Evolutionary conservation across 2,329 filamentous ascomycete genomes (phyloP).

Genomic region (Monosporascus sp.): DNA sequence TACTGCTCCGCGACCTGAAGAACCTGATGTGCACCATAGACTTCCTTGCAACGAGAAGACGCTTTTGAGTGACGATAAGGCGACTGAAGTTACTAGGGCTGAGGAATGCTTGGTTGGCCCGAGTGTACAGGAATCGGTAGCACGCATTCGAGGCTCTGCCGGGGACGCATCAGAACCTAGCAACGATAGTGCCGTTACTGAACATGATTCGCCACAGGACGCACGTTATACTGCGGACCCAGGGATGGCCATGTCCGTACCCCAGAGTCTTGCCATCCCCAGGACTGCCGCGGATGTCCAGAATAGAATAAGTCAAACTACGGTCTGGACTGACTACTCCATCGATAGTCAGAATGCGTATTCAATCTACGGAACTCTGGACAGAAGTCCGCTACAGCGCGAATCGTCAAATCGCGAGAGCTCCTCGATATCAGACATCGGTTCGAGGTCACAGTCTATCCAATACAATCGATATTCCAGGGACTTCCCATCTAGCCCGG

Average conservation of each 20-base stretch:
- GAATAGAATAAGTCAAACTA: constrained; percentile 49
- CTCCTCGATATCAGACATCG: constrained; percentile 23
- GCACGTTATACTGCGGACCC: constrained; percentile 22
- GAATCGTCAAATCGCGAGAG: constrained; percentile 20
- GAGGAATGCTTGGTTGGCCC: constrained; percentile 27
- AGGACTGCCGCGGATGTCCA: constrained; percentile 34
- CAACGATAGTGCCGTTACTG: constrained; percentile 6
- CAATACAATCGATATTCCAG: constrained; percentile 25
- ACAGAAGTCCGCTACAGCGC: constrained; percentile 16
- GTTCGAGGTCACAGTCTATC: constrained; percentile 20
- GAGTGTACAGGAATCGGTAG: constrained; percentile 18
- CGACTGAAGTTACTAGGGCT: constrained; percentile 22
- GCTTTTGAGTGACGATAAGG: constrained; percentile 15
- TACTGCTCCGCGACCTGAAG: constrained; percentile 6
- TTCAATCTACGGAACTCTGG: constrained; percentile 24
- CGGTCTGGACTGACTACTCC: constrained; percentile 57
- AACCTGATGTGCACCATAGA: constrained; percentile 3
- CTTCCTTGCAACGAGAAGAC: constrained; percentile 6
- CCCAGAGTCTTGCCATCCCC: constrained; percentile 44
- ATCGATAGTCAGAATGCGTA: constrained; percentile 45
- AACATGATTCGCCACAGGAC: constrained; percentile 16
- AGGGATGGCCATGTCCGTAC: constrained; percentile 30
- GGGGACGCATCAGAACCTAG: constrained; percentile 6
- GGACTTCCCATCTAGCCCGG: constrained; percentile 24
- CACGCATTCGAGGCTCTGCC: constrained; percentile 11